Percentiles rank a stretch among this genome's conserved stretches.
Evolutionary conservation across 169 alveolate genomes (phyloP).

Genomic region (Plasmodium chabaudi): DNA sequence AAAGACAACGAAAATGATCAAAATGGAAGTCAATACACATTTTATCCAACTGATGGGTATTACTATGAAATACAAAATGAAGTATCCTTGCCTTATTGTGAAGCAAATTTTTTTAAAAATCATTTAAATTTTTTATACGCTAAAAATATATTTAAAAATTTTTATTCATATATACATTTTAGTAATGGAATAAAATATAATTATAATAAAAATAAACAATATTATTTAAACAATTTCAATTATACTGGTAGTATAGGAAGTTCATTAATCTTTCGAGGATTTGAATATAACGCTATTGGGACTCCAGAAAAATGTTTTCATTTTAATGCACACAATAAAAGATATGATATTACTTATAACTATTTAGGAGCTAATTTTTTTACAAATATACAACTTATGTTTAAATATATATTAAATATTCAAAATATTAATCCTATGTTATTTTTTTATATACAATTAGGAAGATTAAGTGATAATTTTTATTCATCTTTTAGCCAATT

Average conservation of each 20-base stretch:
- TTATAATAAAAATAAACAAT: slow-evolving; percentile 8
- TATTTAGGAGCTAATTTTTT: slow-evolving; percentile 61
- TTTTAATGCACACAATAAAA: slow-evolving; percentile 24
- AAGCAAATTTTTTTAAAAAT: slow-evolving; percentile 41
- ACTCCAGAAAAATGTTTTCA: slow-evolving; percentile 24
- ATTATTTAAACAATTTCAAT: slow-evolving; percentile 24
- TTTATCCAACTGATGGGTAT: slow-evolving; percentile 54
- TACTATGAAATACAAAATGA: slow-evolving; percentile 59
- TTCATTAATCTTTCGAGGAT: slow-evolving; percentile 54
- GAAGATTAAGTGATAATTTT: slow-evolving; percentile 30
- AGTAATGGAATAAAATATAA: slow-evolving; percentile 65
- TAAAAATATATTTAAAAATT: slow-evolving; percentile 10
- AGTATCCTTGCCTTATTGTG: slow-evolving; percentile 69
- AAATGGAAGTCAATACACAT: background rate
- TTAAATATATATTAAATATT: slow-evolving; percentile 46
- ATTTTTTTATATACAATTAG: slow-evolving; percentile 56
- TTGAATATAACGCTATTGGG: slow-evolving; percentile 58
- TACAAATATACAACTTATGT: slow-evolving; percentile 45
- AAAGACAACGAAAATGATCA: background rate
- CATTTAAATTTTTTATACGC: slow-evolving; percentile 36
- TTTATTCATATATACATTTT: slow-evolving; percentile 31
- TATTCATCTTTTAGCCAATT: slow-evolving; percentile 26
- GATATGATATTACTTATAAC: slow-evolving; percentile 29
- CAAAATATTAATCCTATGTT: slow-evolving; percentile 54
- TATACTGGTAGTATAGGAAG: slow-evolving; percentile 74